Evolutionary conservation across 768 basidiomycete species (phyloP).

Genomic region (Tylopilus sp.): DNA sequence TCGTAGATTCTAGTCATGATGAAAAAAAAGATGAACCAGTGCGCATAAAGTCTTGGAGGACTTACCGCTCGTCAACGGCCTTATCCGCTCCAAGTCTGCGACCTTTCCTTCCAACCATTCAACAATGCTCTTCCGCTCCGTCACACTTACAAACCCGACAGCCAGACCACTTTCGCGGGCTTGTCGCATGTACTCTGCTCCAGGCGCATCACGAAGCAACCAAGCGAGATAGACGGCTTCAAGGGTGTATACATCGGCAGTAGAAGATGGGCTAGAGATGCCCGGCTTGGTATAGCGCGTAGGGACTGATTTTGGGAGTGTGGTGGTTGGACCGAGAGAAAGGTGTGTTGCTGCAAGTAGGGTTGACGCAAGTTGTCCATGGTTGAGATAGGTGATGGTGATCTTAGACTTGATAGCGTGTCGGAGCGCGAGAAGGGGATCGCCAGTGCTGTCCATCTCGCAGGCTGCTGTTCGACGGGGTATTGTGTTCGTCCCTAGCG

Average conservation of each 20-base stretch:
- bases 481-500: too few relatives aligned
- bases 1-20: neutral
- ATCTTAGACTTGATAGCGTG: constrained; percentile 57
- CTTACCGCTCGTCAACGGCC: constrained; percentile 22
- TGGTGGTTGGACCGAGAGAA: constrained; percentile 46
- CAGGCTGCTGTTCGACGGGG: too few relatives aligned
- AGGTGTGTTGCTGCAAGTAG: constrained; percentile 64
- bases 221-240: constrained; percentile 86
- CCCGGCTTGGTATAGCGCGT: constrained; percentile 78
- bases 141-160: constrained; percentile 78
- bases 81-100: constrained; percentile 25
- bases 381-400: constrained; percentile 45
- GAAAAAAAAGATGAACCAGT: neutral
- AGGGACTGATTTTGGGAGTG: constrained; percentile 67
- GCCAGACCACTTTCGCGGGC: constrained; percentile 71
- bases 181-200: constrained; percentile 87
- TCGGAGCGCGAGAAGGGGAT: constrained; percentile 56
- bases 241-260: constrained; percentile 64
- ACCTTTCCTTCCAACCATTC: constrained; percentile 76
- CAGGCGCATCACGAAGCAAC: constrained; percentile 66
- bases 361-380: constrained; percentile 38
- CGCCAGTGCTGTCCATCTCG: neutral
- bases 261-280: constrained; percentile 28
- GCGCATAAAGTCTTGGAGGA: neutral
- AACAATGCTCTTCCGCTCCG: constrained; percentile 80